phyloP scores from a whole-genome alignment of 2,329 filamentous ascomycete species.

The Penicillium sp. region DNA sequence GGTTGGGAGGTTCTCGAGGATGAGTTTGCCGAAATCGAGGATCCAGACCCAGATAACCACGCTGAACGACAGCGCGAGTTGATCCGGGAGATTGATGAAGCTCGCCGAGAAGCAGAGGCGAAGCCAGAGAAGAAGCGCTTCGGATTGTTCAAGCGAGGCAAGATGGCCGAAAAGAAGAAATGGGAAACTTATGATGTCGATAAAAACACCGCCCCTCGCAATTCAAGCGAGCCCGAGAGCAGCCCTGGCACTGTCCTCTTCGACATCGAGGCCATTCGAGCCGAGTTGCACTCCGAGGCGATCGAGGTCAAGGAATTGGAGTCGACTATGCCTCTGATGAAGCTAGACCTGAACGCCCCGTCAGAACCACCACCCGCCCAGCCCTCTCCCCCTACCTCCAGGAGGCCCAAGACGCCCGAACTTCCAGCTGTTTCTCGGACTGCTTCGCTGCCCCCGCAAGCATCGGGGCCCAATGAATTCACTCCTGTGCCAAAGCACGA shows the following conservation, averaged over 20 bases:
- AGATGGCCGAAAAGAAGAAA: slow-evolving; percentile 63
- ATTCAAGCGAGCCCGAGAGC: slow-evolving; percentile 22
- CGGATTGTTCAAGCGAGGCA: slow-evolving; percentile 73
- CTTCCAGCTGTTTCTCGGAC: slow-evolving; percentile 18
- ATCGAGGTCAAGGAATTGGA: slow-evolving; percentile 70
- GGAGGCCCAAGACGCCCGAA: slow-evolving; percentile 33
- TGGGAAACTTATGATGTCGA: slow-evolving; percentile 89
- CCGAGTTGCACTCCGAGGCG: slow-evolving; percentile 66
- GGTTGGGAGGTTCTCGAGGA: slow-evolving; percentile 88
- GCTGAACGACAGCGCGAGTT: slow-evolving; percentile 77
- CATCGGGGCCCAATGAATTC: slow-evolving; percentile 10
- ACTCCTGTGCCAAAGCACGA: slow-evolving; percentile 22
- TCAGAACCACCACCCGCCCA: slow-evolving; percentile 13
- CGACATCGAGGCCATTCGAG: slow-evolving; percentile 86
- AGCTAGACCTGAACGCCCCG: slow-evolving; percentile 51
- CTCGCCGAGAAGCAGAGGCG: slow-evolving; percentile 73
- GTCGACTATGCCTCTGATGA: slow-evolving; percentile 83
- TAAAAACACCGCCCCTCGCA: slow-evolving; percentile 23
- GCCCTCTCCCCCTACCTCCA: slow-evolving; percentile 24
- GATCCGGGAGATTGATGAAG: slow-evolving; percentile 93
- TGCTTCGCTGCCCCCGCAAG: slow-evolving; percentile 13
- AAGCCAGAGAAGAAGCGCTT: slow-evolving; percentile 66
- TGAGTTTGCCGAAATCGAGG: slow-evolving; percentile 93
- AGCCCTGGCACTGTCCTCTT: slow-evolving; percentile 60
- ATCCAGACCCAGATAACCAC: slow-evolving; percentile 92